Evolutionary conservation across 2,329 filamentous ascomycete genomes (phyloP), one percentile per base, ranked within the genome.

Genomic region (Apiospora phragmitis): DNA sequence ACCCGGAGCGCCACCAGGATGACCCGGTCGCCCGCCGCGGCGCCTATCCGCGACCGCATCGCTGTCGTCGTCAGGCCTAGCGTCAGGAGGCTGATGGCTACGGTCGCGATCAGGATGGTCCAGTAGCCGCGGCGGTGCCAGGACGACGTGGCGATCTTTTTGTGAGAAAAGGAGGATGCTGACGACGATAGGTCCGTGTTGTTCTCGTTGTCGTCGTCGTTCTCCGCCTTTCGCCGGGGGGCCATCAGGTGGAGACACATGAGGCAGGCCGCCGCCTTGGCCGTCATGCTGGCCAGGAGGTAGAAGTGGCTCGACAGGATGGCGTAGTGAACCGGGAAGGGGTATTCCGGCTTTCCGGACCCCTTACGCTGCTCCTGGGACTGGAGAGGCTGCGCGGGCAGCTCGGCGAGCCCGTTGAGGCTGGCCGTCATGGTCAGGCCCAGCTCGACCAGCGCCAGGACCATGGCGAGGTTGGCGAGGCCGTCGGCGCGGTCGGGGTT

Each of bases 381-480:
- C 65, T 35, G 38, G 24, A 38, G 41, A 1, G 24, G 41, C 4
- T 9, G 16, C 41, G 65, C 1, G 65, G 43, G 65, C 41, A 26
- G 41, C 11, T 12, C 14, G 26, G 7, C 42, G 16, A 67, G 45
- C 4, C 41, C 35, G 65, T 21, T n/a, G 24, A 43, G 65, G 24
- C 21, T 24, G 26, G 65, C 65, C 26, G 45, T 26, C 18, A 67
- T 47, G 42, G 65, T 45, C 32, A 47, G 42, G 26, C 42, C 42
- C 65, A 67, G 42, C 18, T 47, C 65, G 26, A 16, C 65, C 5
- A 67, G 65, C 18, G 65, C 65, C 26, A 67, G 45, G 16, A 47
- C 65, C 65, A 67, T 67, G 65, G 65, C 65, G 16, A 47, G 9
- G 45, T 67, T 67, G 26, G 35, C 32, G 42, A 47, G 42, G 26